Base-by-base conservation (phyloP, 2,329 filamentous ascomycete species). In the Simplicillium aogashimaense region DNA sequence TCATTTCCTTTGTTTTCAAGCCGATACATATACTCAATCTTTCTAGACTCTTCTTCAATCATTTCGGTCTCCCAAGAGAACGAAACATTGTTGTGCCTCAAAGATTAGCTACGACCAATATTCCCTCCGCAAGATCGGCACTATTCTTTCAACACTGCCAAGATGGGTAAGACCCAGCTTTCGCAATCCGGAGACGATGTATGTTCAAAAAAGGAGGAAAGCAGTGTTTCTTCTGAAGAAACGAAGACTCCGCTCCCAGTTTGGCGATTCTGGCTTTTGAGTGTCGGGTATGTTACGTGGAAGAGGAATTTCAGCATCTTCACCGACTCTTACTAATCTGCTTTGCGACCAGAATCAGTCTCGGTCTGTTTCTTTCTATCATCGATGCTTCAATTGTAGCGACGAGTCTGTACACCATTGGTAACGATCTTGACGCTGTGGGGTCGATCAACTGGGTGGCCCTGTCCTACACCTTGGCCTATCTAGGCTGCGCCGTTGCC, bases 301-400 rank as follows among this genome's bases (percentile, higher is more conserved):
- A 25, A n/a, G 11, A 14, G 4, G 9, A 9, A 7, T 17, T 30
- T 2, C 47, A 88, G 39, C 76, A 85, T 40, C 12, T 32, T 2
- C n/a, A 6, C 9, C 20, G 5, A 5, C 20, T 9, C 5, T 5
- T 25, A 7, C 29, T 45, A 30, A 45, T 41, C 29, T 7, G 31
- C 8, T 28, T 18, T 4, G 31, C 11, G 13, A 37, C 16, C 30
- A 76, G 70, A 13, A 55, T 74, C 12, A 67, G 61, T 15, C 54
- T 70, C 6, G 74, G 74, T 3, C 61, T 79, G 1, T 74, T 77
- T 39, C 63, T 80, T 36, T 71, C 76, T 20, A 67, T 77, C 48
- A 53, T 78, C n/a, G 75, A 79, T 52, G 68, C 70, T 2, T 74
- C 74, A 3, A 78, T 80, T 30, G 70, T 80, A 1, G 73, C 75